Percentiles rank a stretch among this genome's conserved stretches.
Evolutionary conservation across 345 rosid species (phyloP).

Genomic region (Eucalyptus pumila): DNA sequence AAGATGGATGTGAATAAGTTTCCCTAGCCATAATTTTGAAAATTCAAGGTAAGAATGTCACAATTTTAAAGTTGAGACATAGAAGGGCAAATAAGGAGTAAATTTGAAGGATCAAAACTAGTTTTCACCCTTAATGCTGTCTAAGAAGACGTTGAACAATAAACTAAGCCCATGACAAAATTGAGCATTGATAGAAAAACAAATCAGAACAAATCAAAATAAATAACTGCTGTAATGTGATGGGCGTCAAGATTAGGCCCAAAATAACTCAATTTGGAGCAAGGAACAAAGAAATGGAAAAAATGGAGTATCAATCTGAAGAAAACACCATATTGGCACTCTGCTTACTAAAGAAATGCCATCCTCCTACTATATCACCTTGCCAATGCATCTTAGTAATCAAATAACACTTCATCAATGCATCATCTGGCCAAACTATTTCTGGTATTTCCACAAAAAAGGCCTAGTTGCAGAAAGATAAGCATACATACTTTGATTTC

Average conservation of each 20-base stretch:
- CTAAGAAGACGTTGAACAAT: not conserved
- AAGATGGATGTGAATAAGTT: not conserved
- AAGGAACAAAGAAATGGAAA: not conserved
- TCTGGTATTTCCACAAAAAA: not conserved
- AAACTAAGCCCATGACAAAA: not conserved
- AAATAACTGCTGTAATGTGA: not conserved
- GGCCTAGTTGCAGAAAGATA: not conserved
- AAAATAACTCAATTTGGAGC: not conserved
- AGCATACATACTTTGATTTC: conserved; percentile 65
- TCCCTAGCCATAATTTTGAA: not conserved
- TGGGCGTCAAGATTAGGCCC: not conserved
- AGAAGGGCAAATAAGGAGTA: not conserved
- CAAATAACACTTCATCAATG: not conserved
- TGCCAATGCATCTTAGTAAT: not conserved
- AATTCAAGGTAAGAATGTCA: not conserved
- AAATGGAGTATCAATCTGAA: not conserved
- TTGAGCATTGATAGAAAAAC: not conserved
- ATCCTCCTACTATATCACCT: not conserved
- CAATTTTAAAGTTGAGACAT: not conserved
- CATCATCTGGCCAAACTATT: not conserved
- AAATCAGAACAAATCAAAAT: not conserved
- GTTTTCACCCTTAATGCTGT: not conserved
- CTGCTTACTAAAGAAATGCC: not conserved
- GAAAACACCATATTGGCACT: not conserved
- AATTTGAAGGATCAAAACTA: not conserved